These are phyloP conservation scores for Rossbeevera mucosa DNA, from an alignment of 768 basidiomycete genomes.

Conservation along the genomic window DNA sequence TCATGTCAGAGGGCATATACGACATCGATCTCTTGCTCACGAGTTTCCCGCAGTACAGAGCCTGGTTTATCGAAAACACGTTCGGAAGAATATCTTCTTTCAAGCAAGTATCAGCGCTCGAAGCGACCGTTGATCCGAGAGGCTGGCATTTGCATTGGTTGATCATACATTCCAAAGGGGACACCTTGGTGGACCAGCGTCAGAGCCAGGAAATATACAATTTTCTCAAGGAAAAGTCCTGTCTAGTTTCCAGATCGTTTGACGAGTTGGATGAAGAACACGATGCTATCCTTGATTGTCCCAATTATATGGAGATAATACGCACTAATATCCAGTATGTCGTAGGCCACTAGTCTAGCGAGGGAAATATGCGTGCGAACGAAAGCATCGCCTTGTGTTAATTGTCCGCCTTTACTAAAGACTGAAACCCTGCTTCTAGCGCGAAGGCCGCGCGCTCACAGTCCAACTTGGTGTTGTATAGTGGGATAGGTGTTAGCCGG, in stretches of 20 bases:
- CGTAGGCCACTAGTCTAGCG: slow-evolving; percentile 3
- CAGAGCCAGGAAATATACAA: slow-evolving; percentile 61
- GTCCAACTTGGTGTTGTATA: slow-evolving; percentile 84
- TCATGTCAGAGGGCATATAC: slow-evolving; percentile 75
- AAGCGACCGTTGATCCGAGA: slow-evolving; percentile 35
- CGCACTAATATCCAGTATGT: slow-evolving; percentile 34
- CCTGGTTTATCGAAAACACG: slow-evolving; percentile 62
- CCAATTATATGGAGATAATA: slow-evolving; percentile 45
- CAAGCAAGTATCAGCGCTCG: slow-evolving; percentile 41
- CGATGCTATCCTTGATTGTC: slow-evolving; percentile 43
- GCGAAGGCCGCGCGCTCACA: slow-evolving; percentile 63
- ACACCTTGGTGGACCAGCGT: slow-evolving; percentile 56
- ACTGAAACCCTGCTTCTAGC: slow-evolving; percentile 57
- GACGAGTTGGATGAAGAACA: slow-evolving; percentile 48
- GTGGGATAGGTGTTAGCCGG: slow-evolving; percentile 75
- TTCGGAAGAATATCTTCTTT: slow-evolving; percentile 57
- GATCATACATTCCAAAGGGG: slow-evolving; percentile 69
- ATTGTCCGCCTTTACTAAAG: slow-evolving; percentile 10
- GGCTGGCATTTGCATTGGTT: slow-evolving; percentile 53
- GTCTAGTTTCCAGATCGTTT: slow-evolving; percentile 33
- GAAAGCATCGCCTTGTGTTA: slow-evolving; percentile 6
- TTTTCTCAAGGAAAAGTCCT: slow-evolving; percentile 39
- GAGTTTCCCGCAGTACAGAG: slow-evolving; percentile 62
- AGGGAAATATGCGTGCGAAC: slow-evolving; percentile 1
- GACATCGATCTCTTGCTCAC: slow-evolving; percentile 62